These are phyloP conservation scores for Polymyxa betae DNA, from an alignment of 208 protist genomes.

Conservation along the genomic window DNA sequence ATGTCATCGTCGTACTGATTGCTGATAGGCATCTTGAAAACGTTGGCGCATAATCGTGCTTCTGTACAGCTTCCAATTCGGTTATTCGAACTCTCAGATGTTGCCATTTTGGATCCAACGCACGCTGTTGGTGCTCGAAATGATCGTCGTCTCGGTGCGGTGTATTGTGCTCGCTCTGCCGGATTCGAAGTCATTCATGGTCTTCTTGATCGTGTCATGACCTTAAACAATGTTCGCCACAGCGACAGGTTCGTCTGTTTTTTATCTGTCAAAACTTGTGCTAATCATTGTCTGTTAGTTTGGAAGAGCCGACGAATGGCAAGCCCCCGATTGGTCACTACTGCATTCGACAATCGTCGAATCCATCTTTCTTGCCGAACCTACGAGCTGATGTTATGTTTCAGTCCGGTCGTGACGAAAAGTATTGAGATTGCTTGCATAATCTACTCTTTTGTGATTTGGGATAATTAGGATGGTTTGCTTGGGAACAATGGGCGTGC, in stretches of 20 bases:
- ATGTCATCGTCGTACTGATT: neutral
- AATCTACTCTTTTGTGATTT: no score
- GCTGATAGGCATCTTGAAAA: neutral
- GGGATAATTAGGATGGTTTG: neutral
- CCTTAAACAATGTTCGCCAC: conserved; percentile 11
- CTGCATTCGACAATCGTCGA: neutral
- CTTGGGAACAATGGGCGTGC: conserved; percentile 56
- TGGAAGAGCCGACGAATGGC: neutral
- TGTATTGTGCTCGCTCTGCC: neutral
- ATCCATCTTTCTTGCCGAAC: neutral
- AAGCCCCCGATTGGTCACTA: neutral
- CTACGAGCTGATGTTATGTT: neutral
- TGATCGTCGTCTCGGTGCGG: conserved; percentile 10
- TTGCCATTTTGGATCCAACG: conserved; percentile 8
- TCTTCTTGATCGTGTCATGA: conserved; percentile 51
- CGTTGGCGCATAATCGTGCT: neutral
- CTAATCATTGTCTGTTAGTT: no score
- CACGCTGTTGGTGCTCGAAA: conserved; percentile 30
- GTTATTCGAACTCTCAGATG: conserved; percentile 53
- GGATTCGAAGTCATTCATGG: conserved; percentile 55
- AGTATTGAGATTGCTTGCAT: no score
- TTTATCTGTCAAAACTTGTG: no score
- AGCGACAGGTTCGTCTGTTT: neutral
- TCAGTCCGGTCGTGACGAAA: neutral
- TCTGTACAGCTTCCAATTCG: conserved; percentile 24